A percentile compares a stretch with the other conserved stretches of the same genome.
phyloP scores from a whole-genome alignment of 352 stramenopile genomes.

The Pythium dissotocum region DNA sequence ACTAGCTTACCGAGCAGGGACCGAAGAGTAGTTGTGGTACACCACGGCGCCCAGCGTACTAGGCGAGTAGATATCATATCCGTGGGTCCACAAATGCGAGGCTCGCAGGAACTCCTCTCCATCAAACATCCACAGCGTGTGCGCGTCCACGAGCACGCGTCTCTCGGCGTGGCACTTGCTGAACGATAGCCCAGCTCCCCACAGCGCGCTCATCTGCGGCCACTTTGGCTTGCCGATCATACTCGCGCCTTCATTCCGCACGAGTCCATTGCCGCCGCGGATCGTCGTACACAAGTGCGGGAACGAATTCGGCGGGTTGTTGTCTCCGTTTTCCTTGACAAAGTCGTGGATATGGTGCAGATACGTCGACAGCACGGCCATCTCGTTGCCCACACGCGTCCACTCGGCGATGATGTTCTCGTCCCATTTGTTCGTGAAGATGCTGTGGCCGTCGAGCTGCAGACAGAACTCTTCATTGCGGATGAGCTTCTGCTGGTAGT shows the following conservation, averaged over 20 bases:
- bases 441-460: constrained; percentile 81
- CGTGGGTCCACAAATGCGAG: constrained; percentile 42
- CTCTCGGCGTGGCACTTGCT: constrained; percentile 84
- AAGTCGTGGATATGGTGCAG: constrained; percentile 84
- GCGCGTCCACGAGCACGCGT: constrained; percentile 69
- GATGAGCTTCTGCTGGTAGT: constrained; percentile 82
- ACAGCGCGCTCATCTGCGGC: constrained; percentile 71
- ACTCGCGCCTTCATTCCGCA: constrained; percentile 75
- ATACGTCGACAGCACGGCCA: constrained; percentile 83
- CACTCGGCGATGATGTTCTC: constrained; percentile 71
- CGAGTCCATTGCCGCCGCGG: constrained; percentile 57
- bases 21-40: constrained; percentile 51
- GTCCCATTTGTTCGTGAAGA: constrained; percentile 88
- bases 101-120: constrained; percentile 42
- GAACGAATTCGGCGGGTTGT: constrained; percentile 56
- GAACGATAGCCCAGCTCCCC: constrained; percentile 78
- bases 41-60: constrained; percentile 37
- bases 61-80: constrained; percentile 45
- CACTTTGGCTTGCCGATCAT: constrained; percentile 78
- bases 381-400: constrained; percentile 77
- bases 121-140: constrained; percentile 66
- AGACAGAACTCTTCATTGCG: constrained; percentile 82
- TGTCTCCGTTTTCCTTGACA: constrained; percentile 76
- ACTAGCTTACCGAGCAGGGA: constrained; percentile 31
- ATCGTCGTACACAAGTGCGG: constrained; percentile 79